Evolutionary conservation across 2,329 filamentous ascomycete genomes (phyloP), one percentile per base, ranked within the genome.

Genomic region (Sclerotinia glacialis): DNA sequence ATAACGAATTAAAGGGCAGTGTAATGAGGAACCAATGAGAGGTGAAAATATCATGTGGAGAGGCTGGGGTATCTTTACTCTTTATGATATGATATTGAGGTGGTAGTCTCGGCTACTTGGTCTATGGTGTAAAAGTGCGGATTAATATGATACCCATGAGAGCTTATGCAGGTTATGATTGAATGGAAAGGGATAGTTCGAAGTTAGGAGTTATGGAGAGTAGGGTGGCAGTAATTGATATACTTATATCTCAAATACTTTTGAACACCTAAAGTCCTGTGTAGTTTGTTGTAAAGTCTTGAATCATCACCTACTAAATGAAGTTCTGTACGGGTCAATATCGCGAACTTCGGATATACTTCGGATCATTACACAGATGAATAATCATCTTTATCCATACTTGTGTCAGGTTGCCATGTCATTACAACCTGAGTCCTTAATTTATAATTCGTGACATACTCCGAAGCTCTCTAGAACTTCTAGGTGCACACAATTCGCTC

Each of bases 61-160:
- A 28, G 21, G 26, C 9, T 31, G 12, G 3, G 18, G 12, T 44
- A 50, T 18, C 21, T 50, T 26, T 34, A 21, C 42, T 59, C 3
- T n/a, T 18, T 12, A 26, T 60, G 28, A 23, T 8, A 49, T 47
- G 44, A 34, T 26, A 49, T 34, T 49, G 44, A 14, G 58, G 44
- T 7, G 12, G 21, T 34, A 49, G 4, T 49, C 28, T 14, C n/a
- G 31, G 5, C 21, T 60, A 46, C 18, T 23, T 40, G 56, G 12
- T 23, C 5, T 26, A 40, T 12, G 28, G 56, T 12, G 28, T 21
- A 18, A 23, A 47, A 40, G 52, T 34, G 16, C n/a, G 52, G 9
- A 49, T 46, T 65, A 31, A 14, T 37, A 50, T 50, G 63, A 65
- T 65, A 65, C 63, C 63, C 53, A 40, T 40, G 23, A 18, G 63